A percentile compares a stretch with the other conserved stretches of the same genome.
These are phyloP conservation scores for Colletotrichum agaves DNA, from an alignment of 2,329 filamentous ascomycete species.

Conservation along the genomic window DNA sequence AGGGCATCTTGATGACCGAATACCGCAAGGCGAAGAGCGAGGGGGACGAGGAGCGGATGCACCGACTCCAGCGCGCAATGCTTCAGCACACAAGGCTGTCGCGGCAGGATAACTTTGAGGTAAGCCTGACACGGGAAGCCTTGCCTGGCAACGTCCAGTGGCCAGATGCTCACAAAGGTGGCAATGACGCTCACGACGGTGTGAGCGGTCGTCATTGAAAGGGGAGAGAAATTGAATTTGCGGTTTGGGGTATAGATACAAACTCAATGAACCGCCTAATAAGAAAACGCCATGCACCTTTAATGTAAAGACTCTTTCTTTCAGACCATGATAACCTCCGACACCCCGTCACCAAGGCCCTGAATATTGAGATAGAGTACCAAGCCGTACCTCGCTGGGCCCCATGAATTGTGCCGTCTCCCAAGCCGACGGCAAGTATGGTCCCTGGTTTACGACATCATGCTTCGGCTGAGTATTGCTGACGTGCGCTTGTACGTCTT, in stretches of 20 bases:
- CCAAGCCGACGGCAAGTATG: constrained; percentile 29
- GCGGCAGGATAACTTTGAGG: constrained; percentile 23
- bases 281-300: not conserved
- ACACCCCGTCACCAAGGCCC: constrained; percentile 28
- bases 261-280: constrained; percentile 5
- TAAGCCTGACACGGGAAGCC: constrained; percentile 20
- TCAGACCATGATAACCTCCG: not conserved
- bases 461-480: constrained; percentile 6
- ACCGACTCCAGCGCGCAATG: constrained; percentile 40
- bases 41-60: constrained; percentile 42
- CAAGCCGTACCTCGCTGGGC: constrained; percentile 21
- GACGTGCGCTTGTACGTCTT: constrained; percentile 42
- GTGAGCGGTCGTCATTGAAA: not conserved
- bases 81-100: constrained; percentile 22
- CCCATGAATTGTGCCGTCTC: constrained; percentile 37
- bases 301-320: not conserved
- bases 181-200: not conserved
- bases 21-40: constrained; percentile 43
- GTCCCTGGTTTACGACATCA: constrained; percentile 7
- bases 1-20: constrained; percentile 41
- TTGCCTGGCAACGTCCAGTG: constrained; percentile 16
- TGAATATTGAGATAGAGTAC: constrained; percentile 14
- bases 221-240: not conserved
- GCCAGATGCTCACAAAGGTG: not conserved
- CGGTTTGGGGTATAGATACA: constrained; percentile 29